phyloP scores from a whole-genome alignment of 257 asterid species.

The Przewalskia tangutica region DNA sequence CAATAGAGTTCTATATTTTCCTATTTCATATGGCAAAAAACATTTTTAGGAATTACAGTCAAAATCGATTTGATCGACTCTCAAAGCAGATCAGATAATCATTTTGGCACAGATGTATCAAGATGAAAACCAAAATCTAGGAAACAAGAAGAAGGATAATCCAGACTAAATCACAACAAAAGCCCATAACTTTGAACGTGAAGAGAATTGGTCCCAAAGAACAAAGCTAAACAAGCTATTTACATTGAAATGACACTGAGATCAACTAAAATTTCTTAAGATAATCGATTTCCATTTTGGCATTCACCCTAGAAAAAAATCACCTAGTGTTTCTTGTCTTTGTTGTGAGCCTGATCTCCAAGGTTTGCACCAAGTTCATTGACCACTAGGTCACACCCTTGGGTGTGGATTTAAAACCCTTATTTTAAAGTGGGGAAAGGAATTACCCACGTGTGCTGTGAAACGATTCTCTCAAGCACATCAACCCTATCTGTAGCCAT shows the following conservation, averaged over 20 bases:
- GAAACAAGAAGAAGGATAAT: background rate
- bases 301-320: background rate
- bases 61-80: background rate
- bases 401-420: background rate
- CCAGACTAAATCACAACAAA: background rate
- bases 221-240: background rate
- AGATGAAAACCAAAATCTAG: background rate
- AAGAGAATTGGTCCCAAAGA: background rate
- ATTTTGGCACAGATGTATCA: background rate
- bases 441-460: slow-evolving; percentile 69
- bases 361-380: background rate
- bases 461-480: slow-evolving; percentile 70
- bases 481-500: slow-evolving; percentile 71
- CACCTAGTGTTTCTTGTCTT: background rate
- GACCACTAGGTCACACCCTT: background rate
- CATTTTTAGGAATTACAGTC: background rate
- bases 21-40: background rate
- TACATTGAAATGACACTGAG: background rate
- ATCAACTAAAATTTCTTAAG: background rate
- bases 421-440: background rate
- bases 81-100: background rate
- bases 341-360: background rate
- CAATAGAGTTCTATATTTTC: background rate
- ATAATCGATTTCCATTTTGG: background rate
- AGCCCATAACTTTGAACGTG: background rate